Evolutionary conservation across 202 grass and related monocot genomes (phyloP), one percentile per base, ranked within the genome.

Genomic region (Brachypodium distachyon): DNA sequence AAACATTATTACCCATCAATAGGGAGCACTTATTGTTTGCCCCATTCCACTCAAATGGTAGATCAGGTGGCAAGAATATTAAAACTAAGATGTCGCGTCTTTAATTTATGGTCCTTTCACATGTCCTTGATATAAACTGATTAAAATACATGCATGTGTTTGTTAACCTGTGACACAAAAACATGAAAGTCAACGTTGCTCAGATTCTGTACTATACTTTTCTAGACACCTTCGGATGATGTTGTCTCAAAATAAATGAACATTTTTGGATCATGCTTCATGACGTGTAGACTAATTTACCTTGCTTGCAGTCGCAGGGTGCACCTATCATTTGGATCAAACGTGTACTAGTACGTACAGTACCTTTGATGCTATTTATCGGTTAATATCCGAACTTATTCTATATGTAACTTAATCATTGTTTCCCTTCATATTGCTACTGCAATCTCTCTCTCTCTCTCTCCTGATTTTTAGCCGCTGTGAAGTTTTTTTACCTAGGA

Each of bases 141-240:
- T 21, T 56, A 60, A 60, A 31, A 3, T 22, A 38, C 47, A 73
- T 73, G 22, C 51, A 74, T 58, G 9, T 5, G 2, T 59, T 38
- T 63, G 38, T 27, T 55, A 16, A 38, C 37, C 25, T 48, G 23
- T 66, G 47, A 66, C 50, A 51, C 32, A 65, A 39, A 66, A 61
- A 27, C 4, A 52, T 22, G 28, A 44, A 63, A 46, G 85, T 74
- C 74, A 61, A 53, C 27, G 11, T 59, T 59, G 3, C 41, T 21
- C 53, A 42, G 85, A 88, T 83, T 88, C 52, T 54, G 51, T 68
- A 53, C 36, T 70, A 87, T 83, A 74, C 21, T 53, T 74, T 25
- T 69, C n/a, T 41, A 78, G 48, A 66, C 13, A 32, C 1, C 56
- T 9, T 73, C 32, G 27, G 67, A 79, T 44, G 67, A 68, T 60